These are phyloP conservation scores for Stephania yunnanensis DNA, from an alignment of 164 flowering plant genomes.

Conservation along the genomic window DNA sequence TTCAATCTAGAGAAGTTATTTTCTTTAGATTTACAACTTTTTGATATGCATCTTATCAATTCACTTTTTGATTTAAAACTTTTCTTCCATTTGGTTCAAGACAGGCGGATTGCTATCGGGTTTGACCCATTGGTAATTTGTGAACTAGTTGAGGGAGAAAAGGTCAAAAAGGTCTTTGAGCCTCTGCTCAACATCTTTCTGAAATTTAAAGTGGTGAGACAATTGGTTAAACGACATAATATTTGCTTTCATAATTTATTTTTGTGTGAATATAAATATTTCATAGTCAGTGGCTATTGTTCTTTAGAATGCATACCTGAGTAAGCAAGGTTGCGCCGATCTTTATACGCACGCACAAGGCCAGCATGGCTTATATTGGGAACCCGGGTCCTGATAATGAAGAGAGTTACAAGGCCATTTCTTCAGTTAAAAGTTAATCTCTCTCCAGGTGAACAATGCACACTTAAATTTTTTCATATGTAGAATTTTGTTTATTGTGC, in stretches of 20 bases:
- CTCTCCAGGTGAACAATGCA: conserved; percentile 21
- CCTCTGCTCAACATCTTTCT: conserved; percentile 32
- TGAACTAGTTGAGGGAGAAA: conserved; percentile 15
- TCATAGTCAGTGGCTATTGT: not conserved
- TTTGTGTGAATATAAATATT: not conserved
- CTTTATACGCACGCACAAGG: conserved; percentile 20
- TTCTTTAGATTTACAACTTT: not conserved
- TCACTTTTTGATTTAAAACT: not conserved
- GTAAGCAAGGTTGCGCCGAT: conserved; percentile 33
- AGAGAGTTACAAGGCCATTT: conserved; percentile 9
- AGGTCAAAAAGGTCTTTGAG: conserved; percentile 18
- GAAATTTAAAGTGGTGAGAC: conserved; percentile 53
- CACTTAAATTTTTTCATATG: not conserved
- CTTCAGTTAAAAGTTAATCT: conserved; percentile 13
- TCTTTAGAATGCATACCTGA: conserved; percentile 53
- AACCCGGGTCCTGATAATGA: conserved; percentile 20
- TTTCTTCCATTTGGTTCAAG: conserved; percentile 14
- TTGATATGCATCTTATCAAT: not conserved
- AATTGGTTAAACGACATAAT: not conserved
- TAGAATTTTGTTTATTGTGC: not conserved
- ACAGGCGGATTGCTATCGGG: conserved; percentile 58
- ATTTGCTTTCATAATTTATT: not conserved
- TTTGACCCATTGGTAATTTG: conserved; percentile 38
- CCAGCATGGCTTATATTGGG: conserved; percentile 31
- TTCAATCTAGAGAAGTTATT: not conserved